phyloP scores from a whole-genome alignment of 441 rosid genomes.

The Syzygium malaccense region DNA sequence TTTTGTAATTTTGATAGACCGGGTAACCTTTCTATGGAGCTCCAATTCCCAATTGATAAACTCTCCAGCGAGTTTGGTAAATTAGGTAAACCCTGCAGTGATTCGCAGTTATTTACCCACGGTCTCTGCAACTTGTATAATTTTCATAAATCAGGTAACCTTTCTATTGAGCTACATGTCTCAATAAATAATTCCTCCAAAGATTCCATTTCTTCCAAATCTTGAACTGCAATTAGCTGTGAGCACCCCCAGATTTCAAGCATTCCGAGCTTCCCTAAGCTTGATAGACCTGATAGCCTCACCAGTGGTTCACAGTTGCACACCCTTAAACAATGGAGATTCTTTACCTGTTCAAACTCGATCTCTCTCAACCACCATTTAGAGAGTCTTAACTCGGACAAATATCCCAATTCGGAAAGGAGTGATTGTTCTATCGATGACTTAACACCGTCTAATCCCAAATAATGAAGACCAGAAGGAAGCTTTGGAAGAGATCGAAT shows the following conservation, averaged over 20 bases:
- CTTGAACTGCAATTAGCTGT: no score
- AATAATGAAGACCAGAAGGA: neutral
- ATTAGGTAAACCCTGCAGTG: neutral
- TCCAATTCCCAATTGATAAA: no score
- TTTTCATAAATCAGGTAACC: neutral
- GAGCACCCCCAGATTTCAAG: accelerated
- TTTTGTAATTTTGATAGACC: no score
- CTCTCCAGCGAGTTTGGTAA: neutral
- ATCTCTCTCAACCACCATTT: neutral
- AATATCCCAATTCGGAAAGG: neutral
- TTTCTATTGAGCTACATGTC: neutral
- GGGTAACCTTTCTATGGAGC: no score
- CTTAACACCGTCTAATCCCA: neutral
- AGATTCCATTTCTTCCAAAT: no score
- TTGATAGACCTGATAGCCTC: no score
- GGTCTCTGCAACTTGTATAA: accelerated
- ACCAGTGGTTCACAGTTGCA: neutral
- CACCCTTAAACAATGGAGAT: neutral
- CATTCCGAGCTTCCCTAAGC: no score
- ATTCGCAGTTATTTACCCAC: no score
- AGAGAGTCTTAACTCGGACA: neutral
- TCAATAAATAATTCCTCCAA: accelerated
- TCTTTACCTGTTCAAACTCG: neutral
- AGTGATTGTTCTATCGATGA: neutral
- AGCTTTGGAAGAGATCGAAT: neutral